These are phyloP conservation scores for Madurella fahalii DNA, from an alignment of 2,329 filamentous ascomycete species.

Conservation along the genomic window DNA sequence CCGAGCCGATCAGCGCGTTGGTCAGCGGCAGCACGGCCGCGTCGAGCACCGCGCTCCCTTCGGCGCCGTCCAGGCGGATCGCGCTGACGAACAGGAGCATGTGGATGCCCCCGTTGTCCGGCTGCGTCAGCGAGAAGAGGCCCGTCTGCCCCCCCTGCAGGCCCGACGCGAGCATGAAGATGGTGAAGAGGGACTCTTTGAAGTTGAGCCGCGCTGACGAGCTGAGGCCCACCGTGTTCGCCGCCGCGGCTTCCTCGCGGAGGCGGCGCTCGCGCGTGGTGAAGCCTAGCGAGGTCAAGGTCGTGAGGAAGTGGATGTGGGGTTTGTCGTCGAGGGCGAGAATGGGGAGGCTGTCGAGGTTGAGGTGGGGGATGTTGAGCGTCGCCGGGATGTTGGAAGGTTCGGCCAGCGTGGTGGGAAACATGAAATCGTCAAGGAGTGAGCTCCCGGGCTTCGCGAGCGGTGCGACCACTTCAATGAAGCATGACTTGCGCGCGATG, in stretches of 20 bases:
- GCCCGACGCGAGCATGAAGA: slow-evolving; percentile 44
- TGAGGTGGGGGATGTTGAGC: slow-evolving; percentile 40
- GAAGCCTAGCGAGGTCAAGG: slow-evolving; percentile 38
- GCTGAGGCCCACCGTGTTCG: not conserved
- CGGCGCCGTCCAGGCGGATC: slow-evolving; percentile 41
- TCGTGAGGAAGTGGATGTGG: slow-evolving; percentile 37
- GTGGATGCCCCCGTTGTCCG: slow-evolving; percentile 37
- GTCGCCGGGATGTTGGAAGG: slow-evolving; percentile 31
- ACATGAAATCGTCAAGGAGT: slow-evolving; percentile 34
- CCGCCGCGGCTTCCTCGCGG: slow-evolving; percentile 26
- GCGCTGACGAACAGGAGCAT: slow-evolving; percentile 40
- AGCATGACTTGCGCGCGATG: slow-evolving; percentile 41
- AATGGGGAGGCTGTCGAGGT: slow-evolving; percentile 43
- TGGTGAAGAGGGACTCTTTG: slow-evolving; percentile 45
- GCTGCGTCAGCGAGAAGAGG: slow-evolving; percentile 40
- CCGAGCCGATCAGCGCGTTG: slow-evolving; percentile 29
- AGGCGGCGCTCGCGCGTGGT: slow-evolving; percentile 39
- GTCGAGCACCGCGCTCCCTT: slow-evolving; percentile 42
- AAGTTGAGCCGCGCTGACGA: slow-evolving; percentile 37
- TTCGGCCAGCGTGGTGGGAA: slow-evolving; percentile 31
- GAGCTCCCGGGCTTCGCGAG: slow-evolving; percentile 29
- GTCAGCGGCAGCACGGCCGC: slow-evolving; percentile 46
- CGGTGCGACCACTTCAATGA: slow-evolving; percentile 42
- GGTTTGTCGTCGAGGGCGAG: slow-evolving; percentile 36
- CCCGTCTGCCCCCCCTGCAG: slow-evolving; percentile 43